A percentile compares a stretch with the other conserved stretches of the same genome.
Evolutionary conservation across 768 basidiomycete genomes (phyloP).

Genomic region (Artomyces pyxidatus): DNA sequence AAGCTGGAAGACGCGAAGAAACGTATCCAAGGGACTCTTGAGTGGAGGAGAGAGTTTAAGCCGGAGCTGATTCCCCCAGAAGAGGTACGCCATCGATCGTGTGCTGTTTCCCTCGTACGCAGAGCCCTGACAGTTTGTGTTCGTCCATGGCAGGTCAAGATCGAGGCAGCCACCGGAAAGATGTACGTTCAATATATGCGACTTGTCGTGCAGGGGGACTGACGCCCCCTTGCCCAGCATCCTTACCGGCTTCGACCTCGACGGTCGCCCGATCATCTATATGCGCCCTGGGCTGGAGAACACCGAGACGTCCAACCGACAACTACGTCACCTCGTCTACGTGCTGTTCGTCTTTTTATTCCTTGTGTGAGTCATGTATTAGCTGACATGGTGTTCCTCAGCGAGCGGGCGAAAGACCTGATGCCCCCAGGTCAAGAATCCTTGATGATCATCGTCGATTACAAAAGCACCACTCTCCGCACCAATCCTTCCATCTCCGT

Average conservation of each 20-base stretch:
- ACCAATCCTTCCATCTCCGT: conserved; percentile 81
- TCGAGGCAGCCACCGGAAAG: conserved; percentile 81
- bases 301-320: conserved; percentile 67
- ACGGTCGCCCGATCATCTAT: conserved; percentile 83
- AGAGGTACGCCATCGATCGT: conserved; percentile 53
- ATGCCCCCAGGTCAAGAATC: conserved; percentile 83
- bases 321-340: conserved; percentile 82
- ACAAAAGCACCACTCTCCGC: conserved; percentile 71
- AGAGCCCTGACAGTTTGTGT: too few species aligned
- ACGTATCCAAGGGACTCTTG: conserved; percentile 68
- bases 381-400: conserved; percentile 19
- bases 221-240: conserved; percentile 36
- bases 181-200: conserved; percentile 40
- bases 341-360: conserved; percentile 52
- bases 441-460: conserved; percentile 79
- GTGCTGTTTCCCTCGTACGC: background rate
- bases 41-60: conserved; percentile 80
- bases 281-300: conserved; percentile 87
- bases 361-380: background rate
- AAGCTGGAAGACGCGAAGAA: conserved; percentile 67
- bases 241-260: conserved; percentile 77
- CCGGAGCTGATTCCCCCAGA: conserved; percentile 80
- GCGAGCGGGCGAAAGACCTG: conserved; percentile 83
- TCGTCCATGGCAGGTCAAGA: conserved; percentile 37
- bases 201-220: background rate